Base-by-base conservation (phyloP, 345 rosid species). In the Garcia nutans region DNA sequence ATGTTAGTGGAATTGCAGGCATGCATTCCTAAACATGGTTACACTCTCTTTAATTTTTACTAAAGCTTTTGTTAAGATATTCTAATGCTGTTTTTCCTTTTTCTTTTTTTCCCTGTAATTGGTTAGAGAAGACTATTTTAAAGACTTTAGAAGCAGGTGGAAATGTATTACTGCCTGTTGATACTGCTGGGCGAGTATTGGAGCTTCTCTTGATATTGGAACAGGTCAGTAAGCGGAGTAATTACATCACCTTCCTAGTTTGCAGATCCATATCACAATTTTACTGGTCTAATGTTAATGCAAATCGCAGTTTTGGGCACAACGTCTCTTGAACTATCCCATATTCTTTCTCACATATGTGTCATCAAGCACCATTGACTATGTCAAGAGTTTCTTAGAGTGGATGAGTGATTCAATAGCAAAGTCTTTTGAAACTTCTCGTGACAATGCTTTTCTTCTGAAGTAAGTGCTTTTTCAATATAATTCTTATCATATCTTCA, bases 381-480 rank as follows among this genome's bases (percentile, higher is more conserved):
- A 91, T 80, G 91, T 87, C 59, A 93, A 96, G 94, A 96, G 99
- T 85, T 96, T 96, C 87, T 91, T 96, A 49, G 99, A 96, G 89
- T 96, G 98, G 98, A 93, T 96, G 99, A 91, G 98, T 81, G 99
- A 96, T 84, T 83, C 97, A 71, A 92, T 96, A 78, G 89, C 99
- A 54, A 96, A 96, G 85, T 93, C 98, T 54, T 96, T 96, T 81
- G 99, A 90, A 87, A 91, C 97, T 68, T 88, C 98, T 23, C 98
- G 99, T 79, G 97, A 93, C 78, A 96, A 96, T 85, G 98, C 99
- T 57, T 96, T 96, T 85, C 93, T 90, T 72, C 82, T 96, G 80
- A 96, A 86, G 99, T 91, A 84, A 80, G 82, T 81, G 31, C 33
- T 67, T 74, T 78, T 65, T 33, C 22, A 10, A 17, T 49, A 7